These are phyloP conservation scores for Scytalidium sp. DNA, from an alignment of 2,329 filamentous ascomycete species.

Conservation along the genomic window DNA sequence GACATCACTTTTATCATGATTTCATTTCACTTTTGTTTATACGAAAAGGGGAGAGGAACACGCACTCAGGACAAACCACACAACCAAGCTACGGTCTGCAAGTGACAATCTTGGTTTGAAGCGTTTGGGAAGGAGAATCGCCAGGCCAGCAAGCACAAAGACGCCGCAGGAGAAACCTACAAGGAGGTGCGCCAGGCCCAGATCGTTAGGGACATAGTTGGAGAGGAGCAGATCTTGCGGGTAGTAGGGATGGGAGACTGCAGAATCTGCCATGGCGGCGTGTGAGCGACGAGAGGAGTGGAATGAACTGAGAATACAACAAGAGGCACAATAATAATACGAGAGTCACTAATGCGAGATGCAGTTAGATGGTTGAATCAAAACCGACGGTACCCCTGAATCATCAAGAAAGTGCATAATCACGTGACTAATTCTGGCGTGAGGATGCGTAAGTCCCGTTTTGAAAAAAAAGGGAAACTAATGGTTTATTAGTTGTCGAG, in stretches of 20 bases:
- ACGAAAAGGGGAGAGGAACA: neutral
- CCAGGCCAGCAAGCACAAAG: constrained; percentile 13
- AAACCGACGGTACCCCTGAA: no score
- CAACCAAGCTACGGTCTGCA: constrained; percentile 18
- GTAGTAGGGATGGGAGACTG: constrained; percentile 21
- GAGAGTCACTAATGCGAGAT: no score
- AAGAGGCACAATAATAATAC: no score
- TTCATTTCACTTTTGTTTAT: neutral
- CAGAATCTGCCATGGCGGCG: neutral
- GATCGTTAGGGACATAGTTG: constrained; percentile 19
- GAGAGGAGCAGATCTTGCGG: constrained; percentile 19
- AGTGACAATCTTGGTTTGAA: constrained; percentile 17
- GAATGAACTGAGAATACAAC: no score
- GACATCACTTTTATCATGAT: neutral
- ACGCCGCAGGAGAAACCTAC: constrained; percentile 17
- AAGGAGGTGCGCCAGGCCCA: constrained; percentile 17
- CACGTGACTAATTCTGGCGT: no score
- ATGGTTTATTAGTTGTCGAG: no score
- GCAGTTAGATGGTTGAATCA: no score
- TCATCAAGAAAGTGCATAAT: no score
- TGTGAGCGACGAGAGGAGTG: no score
- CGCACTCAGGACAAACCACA: constrained; percentile 28
- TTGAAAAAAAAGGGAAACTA: no score
- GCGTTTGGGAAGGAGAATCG: constrained; percentile 10
- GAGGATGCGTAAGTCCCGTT: no score